Evolutionary conservation across 164 flowering plant genomes (phyloP).

Genomic region (Tetrastigma voinierianum): DNA sequence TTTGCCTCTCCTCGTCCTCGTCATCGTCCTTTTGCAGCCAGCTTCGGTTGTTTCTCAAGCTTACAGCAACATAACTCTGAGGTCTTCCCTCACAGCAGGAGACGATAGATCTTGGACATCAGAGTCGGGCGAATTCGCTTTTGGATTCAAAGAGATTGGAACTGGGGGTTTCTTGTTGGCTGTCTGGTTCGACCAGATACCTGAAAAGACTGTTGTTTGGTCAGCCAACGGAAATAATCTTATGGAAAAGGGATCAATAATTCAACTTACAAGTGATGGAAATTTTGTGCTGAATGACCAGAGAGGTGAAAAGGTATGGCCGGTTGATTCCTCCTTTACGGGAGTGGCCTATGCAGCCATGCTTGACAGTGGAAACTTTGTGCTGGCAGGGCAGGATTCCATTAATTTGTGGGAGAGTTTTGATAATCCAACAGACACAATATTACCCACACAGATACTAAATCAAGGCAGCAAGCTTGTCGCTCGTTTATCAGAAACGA

Average conservation of each 20-base stretch:
- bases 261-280: background rate
- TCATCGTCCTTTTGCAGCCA: too few species aligned
- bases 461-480: background rate
- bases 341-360: conserved; percentile 5
- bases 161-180: background rate
- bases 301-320: conserved; percentile 1
- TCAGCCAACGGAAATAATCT: background rate
- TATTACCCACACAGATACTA: background rate
- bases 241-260: background rate
- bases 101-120: background rate
- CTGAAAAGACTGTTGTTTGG: background rate
- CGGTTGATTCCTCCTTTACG: background rate
- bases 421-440: conserved; percentile 4
- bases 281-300: background rate
- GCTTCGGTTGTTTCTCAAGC: background rate
- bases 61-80: background rate
- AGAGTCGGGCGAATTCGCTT: background rate
- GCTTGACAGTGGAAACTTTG: conserved; percentile 6
- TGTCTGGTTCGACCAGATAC: background rate
- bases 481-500: background rate
- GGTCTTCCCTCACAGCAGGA: background rate
- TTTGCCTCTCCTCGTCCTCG: too few species aligned
- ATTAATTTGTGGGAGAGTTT: conserved; percentile 11
- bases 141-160: background rate
- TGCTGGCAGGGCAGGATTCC: background rate